phyloP scores from a whole-genome alignment of 2,329 filamentous ascomycete species.

The Gremmenia infestans region DNA sequence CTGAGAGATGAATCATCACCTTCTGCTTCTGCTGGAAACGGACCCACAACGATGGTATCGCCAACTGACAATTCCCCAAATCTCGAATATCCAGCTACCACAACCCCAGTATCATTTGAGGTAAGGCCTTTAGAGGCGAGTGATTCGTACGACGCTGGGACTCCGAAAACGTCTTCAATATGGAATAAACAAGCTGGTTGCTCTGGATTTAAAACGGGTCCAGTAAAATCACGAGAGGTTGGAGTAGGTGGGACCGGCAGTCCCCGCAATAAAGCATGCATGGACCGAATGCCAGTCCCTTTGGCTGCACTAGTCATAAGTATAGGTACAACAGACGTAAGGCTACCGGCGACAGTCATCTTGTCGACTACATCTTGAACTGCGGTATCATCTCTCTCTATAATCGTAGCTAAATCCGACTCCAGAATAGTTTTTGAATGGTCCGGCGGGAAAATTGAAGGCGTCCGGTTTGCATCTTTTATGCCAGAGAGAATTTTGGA shows the following conservation, averaged over 20 bases:
- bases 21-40: constrained; percentile 59
- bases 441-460: constrained; percentile 64
- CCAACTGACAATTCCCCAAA: constrained; percentile 74
- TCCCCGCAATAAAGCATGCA: constrained; percentile 75
- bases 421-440: constrained; percentile 42
- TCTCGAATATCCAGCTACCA: constrained; percentile 81
- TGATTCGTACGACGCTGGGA: constrained; percentile 58
- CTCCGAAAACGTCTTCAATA: constrained; percentile 82
- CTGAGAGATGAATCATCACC: constrained; percentile 29
- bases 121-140: constrained; percentile 35
- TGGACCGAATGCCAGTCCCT: constrained; percentile 71
- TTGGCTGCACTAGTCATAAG: constrained; percentile 82
- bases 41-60: constrained; percentile 73
- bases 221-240: constrained; percentile 50
- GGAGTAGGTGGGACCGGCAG: constrained; percentile 63
- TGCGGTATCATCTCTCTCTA: constrained; percentile 50
- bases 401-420: constrained; percentile 52
- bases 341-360: constrained; percentile 38
- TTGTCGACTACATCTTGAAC: constrained; percentile 50
- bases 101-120: constrained; percentile 49
- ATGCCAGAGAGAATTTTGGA: constrained; percentile 69
- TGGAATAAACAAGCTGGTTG: constrained; percentile 70
- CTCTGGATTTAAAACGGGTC: constrained; percentile 49
- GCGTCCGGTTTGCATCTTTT: constrained; percentile 69
- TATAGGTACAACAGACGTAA: constrained; percentile 65